A percentile compares a stretch with the other conserved stretches of the same genome.
phyloP scores from a whole-genome alignment of 352 stramenopile genomes.

The Pythium angustatum region DNA sequence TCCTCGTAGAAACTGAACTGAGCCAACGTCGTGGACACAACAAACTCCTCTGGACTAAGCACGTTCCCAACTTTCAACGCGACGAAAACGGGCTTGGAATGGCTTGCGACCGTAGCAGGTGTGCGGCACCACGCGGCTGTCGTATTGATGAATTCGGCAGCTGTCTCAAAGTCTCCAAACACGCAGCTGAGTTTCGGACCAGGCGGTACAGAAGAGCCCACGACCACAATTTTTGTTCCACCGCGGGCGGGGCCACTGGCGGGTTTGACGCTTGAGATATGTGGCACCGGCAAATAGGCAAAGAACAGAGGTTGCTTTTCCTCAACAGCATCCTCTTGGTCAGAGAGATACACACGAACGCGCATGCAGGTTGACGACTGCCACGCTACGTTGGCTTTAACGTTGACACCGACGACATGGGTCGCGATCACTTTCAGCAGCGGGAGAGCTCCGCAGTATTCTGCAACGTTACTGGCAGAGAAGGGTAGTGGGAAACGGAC shows the following conservation, averaged over 20 bases:
- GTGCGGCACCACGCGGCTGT: constrained; percentile 32
- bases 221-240: constrained; percentile 41
- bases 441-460: constrained; percentile 13
- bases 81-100: constrained; percentile 32
- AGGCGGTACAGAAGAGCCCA: constrained; percentile 36
- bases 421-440: constrained; percentile 23
- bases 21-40: constrained; percentile 35
- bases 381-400: constrained; percentile 25
- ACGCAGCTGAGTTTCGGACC: constrained; percentile 39
- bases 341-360: constrained; percentile 16
- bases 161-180: constrained; percentile 36
- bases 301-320: constrained; percentile 11
- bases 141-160: constrained; percentile 34
- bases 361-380: constrained; percentile 7
- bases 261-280: not conserved
- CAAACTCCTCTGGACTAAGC: constrained; percentile 13
- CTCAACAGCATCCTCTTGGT: constrained; percentile 5
- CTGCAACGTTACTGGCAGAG: not conserved
- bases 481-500: constrained; percentile 6
- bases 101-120: constrained; percentile 27
- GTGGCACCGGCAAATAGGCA: constrained; percentile 10
- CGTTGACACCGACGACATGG: constrained; percentile 28
- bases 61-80: constrained; percentile 31
- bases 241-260: constrained; percentile 32
- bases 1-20: constrained; percentile 39